Evolutionary conservation across 352 stramenopile genomes (phyloP).

Genomic region (Pythium coloratum): DNA sequence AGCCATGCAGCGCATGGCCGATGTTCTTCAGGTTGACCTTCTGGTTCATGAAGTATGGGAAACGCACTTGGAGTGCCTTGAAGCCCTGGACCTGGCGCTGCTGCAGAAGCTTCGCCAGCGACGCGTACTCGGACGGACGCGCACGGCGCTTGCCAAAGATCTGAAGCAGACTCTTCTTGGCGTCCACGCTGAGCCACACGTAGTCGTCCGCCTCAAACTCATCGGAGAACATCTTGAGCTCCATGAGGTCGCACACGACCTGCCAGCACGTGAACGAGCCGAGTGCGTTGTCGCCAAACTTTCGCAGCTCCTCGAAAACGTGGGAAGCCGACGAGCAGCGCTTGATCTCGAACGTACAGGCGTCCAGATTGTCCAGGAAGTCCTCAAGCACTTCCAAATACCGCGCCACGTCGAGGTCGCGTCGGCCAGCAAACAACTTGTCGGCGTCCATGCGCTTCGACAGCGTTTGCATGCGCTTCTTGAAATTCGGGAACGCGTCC

Average conservation of each 20-base stretch:
- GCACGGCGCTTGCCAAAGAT: constrained; percentile 82
- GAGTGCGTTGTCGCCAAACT: constrained; percentile 68
- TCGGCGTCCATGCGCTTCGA: constrained; percentile 57
- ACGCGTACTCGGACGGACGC: constrained; percentile 64
- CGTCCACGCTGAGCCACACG: constrained; percentile 78
- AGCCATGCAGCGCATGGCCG: constrained; percentile 74
- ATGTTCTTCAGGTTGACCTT: constrained; percentile 86
- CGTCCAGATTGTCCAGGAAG: constrained; percentile 67
- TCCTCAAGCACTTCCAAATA: constrained; percentile 71
- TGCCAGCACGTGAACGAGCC: constrained; percentile 89
- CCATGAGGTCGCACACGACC: constrained; percentile 75
- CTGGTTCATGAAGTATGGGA: constrained; percentile 78
- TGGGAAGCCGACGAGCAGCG: constrained; percentile 42
- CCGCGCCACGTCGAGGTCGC: constrained; percentile 50
- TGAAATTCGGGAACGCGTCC: constrained; percentile 62
- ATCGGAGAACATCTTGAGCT: constrained; percentile 66
- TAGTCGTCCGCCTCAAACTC: constrained; percentile 66
- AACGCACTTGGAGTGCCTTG: constrained; percentile 77
- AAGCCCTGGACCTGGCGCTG: constrained; percentile 79
- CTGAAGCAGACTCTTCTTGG: constrained; percentile 77
- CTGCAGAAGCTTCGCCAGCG: constrained; percentile 65
- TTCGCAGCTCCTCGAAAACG: constrained; percentile 65
- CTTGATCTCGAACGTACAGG: constrained; percentile 57
- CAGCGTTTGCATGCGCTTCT: constrained; percentile 56
- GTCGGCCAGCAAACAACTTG: constrained; percentile 52